phyloP scores from a whole-genome alignment of 768 basidiomycete genomes.

The Lactarius deliciosus region DNA sequence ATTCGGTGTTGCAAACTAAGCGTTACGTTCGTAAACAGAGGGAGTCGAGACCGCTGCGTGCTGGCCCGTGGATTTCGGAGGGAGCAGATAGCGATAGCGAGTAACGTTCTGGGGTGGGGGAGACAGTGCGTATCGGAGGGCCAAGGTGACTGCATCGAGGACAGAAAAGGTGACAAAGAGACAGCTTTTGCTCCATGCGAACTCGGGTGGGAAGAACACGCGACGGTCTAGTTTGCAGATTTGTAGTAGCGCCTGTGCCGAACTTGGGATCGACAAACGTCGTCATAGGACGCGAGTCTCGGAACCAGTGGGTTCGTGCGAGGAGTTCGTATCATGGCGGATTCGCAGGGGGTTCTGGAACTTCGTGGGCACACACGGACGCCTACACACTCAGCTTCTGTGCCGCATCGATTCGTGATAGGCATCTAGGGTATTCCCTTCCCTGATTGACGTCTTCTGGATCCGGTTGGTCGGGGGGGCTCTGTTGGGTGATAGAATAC shows the following conservation, averaged over 20 bases:
- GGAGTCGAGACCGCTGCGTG: background rate
- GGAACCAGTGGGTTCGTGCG: background rate
- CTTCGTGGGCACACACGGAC: background rate
- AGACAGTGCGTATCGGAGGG: background rate
- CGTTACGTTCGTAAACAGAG: background rate
- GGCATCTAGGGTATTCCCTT: background rate
- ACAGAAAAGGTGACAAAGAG: background rate
- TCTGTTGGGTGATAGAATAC: background rate
- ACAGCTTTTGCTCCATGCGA: background rate
- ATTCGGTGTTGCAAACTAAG: background rate
- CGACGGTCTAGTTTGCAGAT: background rate
- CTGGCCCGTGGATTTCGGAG: slow-evolving; percentile 7
- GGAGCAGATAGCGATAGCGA: background rate
- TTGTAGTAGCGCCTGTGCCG: slow-evolving; percentile 1
- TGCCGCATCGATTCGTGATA: background rate
- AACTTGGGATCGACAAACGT: background rate
- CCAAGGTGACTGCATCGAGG: background rate
- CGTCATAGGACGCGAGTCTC: background rate
- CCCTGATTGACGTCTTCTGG: slow-evolving; percentile 2
- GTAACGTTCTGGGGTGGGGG: slow-evolving; percentile 2
- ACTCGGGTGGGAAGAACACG: background rate
- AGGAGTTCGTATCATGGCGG: slow-evolving; percentile 1
- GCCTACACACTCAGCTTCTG: background rate
- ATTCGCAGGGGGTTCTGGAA: background rate
- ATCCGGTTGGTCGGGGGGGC: background rate